Conservation (phyloP, 1,284 basidiomycete species). For the Sporisorium iseilematis-ciliati region DNA sequence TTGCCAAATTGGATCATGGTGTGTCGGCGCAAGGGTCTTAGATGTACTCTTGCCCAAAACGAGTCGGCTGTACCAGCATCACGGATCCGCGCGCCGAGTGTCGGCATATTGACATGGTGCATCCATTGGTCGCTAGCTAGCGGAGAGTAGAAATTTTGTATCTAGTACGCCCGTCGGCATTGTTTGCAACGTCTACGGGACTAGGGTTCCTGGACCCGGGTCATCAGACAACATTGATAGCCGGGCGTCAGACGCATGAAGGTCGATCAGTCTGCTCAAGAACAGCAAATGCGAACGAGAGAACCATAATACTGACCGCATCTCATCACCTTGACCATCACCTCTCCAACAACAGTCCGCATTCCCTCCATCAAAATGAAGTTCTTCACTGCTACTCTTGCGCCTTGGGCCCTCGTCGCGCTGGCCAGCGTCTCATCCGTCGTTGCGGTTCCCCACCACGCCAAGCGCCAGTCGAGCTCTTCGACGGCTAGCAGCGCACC, state of each 20-base stretch:
- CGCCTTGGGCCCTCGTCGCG: slow-evolving; percentile 32
- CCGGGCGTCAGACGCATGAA: neutral
- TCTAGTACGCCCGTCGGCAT: neutral
- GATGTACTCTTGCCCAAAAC: neutral
- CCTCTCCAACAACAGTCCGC: neutral
- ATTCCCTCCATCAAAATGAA: slow-evolving; percentile 28
- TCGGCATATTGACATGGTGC: slow-evolving; percentile 1
- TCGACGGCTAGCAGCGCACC: slow-evolving; percentile 9
- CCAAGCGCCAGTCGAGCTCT: slow-evolving; percentile 30
- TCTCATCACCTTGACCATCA: neutral
- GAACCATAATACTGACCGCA: neutral
- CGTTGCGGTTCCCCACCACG: slow-evolving; percentile 18
- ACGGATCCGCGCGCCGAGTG: neutral
- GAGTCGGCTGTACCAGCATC: neutral
- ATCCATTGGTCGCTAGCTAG: neutral
- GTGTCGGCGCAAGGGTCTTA: neutral
- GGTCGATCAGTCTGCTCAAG: too few species aligned
- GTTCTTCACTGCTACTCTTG: slow-evolving; percentile 37
- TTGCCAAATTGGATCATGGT: neutral
- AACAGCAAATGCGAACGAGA: neutral
- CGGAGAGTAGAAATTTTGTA: neutral
- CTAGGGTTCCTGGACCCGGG: neutral
- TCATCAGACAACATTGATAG: neutral
- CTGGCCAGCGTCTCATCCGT: slow-evolving; percentile 36
- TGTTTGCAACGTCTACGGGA: neutral